Evolutionary conservation across 768 basidiomycete genomes (phyloP).

Genomic region (Termitomyces titanicus): DNA sequence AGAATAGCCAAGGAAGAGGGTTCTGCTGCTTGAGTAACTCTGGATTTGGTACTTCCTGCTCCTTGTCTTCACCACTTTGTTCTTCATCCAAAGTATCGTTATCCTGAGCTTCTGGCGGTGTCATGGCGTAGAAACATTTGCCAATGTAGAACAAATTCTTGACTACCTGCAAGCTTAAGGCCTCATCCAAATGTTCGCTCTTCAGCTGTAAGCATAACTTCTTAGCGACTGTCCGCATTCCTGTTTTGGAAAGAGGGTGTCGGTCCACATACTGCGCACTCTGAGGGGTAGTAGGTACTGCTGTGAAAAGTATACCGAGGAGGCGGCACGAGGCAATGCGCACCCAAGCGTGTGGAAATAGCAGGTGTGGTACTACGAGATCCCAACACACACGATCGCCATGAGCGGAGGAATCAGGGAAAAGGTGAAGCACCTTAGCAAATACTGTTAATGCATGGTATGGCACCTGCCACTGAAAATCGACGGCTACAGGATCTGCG

Average conservation of each 20-base stretch:
- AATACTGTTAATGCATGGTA: conserved; percentile 76
- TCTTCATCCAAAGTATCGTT: conserved; percentile 22
- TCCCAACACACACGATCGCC: conserved; percentile 58
- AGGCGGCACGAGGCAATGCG: conserved; percentile 76
- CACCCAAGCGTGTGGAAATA: conserved; percentile 95
- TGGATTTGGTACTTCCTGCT: conserved; percentile 22
- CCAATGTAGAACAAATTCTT: conserved; percentile 94
- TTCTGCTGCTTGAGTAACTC: conserved; percentile 34
- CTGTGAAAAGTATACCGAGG: conserved; percentile 65
- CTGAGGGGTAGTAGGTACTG: conserved; percentile 41
- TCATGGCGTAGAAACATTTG: conserved; percentile 65
- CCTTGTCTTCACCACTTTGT: conserved; percentile 27
- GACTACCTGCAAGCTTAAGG: conserved; percentile 77
- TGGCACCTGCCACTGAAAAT: conserved; percentile 75
- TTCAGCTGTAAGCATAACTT: conserved; percentile 77
- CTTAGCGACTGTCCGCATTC: conserved; percentile 67
- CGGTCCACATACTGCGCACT: conserved; percentile 23
- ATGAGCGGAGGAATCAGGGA: conserved; percentile 45
- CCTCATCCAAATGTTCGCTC: conserved; percentile 72
- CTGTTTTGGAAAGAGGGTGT: conserved; percentile 48
- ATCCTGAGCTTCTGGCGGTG: conserved; percentile 17
- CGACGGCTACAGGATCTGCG: conserved; percentile 49
- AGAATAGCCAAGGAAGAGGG: conserved; percentile 90
- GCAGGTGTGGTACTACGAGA: conserved; percentile 58
- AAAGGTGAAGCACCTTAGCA: conserved; percentile 56